phyloP scores from a whole-genome alignment of 2,329 filamentous ascomycete genomes.

The Aureobasidium sp. region DNA sequence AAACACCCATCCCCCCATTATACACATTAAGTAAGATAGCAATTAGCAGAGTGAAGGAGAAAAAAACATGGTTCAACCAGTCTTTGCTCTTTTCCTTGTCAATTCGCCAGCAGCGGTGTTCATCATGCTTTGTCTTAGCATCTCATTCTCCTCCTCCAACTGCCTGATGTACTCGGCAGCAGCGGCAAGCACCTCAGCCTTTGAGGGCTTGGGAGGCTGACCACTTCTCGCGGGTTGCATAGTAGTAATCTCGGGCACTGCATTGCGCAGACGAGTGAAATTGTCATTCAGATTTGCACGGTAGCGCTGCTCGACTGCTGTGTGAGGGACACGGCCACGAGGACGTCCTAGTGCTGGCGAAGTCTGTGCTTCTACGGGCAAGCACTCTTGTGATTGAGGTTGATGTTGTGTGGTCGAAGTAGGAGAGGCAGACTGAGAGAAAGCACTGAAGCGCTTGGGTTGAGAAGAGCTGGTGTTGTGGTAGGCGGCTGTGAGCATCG shows the following conservation, averaged over 20 bases:
- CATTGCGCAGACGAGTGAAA: neutral
- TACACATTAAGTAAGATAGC: neutral
- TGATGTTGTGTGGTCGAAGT: neutral
- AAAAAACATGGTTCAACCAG: neutral
- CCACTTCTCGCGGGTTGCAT: slow-evolving; percentile 5
- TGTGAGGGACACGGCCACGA: neutral
- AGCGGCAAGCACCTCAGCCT: slow-evolving; percentile 6
- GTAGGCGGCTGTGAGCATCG: slow-evolving; percentile 2
- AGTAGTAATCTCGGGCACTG: neutral
- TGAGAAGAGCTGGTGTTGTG: slow-evolving; percentile 6
- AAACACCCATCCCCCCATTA: neutral
- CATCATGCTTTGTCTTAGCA: slow-evolving; percentile 7
- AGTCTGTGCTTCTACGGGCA: neutral
- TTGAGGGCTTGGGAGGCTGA: slow-evolving; percentile 8
- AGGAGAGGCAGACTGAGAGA: neutral
- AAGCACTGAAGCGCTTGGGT: slow-evolving; percentile 8
- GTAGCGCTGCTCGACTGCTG: slow-evolving; percentile 15
- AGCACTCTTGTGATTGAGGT: neutral
- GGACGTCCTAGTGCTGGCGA: neutral
- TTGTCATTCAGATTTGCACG: slow-evolving; percentile 7
- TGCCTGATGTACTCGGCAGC: slow-evolving; percentile 14
- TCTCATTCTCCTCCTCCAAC: slow-evolving; percentile 14
- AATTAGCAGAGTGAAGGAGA: neutral
- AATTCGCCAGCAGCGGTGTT: neutral
- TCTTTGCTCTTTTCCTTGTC: slow-evolving; percentile 5